Conservation (phyloP, 805 yeast genomes). For the Teunomyces stri region DNA sequence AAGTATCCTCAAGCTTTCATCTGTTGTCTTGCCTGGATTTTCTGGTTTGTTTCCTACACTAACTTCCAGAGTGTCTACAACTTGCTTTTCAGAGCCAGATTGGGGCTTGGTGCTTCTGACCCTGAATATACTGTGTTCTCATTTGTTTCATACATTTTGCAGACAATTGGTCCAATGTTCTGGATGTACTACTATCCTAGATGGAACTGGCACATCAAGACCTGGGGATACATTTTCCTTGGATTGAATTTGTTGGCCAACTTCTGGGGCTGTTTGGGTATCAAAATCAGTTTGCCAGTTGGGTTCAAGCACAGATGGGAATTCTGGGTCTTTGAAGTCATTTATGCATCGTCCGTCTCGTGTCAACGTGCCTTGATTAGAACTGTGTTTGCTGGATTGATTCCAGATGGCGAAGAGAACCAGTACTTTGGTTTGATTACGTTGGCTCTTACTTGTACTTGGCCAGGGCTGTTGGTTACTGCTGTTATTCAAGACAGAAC, state of each 20-base stretch:
- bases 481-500: constrained; percentile 41
- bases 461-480: constrained; percentile 39
- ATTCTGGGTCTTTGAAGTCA: constrained; percentile 40
- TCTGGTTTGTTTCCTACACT: constrained; percentile 37
- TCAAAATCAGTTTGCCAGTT: constrained; percentile 19
- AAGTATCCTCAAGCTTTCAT: constrained; percentile 33
- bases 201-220: constrained; percentile 21
- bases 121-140: constrained; percentile 39
- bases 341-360: constrained; percentile 32
- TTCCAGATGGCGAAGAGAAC: constrained; percentile 43
- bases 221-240: constrained; percentile 36
- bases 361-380: constrained; percentile 37
- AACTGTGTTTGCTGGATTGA: constrained; percentile 32
- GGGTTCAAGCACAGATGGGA: constrained; percentile 44
- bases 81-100: constrained; percentile 36
- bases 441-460: constrained; percentile 41
- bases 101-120: constrained; percentile 39
- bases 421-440: constrained; percentile 41
- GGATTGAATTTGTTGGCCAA: constrained; percentile 28
- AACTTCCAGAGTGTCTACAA: constrained; percentile 36
- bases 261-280: constrained; percentile 41
- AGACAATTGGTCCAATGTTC: constrained; percentile 30
- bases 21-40: constrained; percentile 38
- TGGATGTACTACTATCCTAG: constrained; percentile 39
- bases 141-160: constrained; percentile 33